A percentile compares a stretch with the other conserved stretches of the same genome.
phyloP scores from a whole-genome alignment of 805 yeast genomes.

The Kurtzmaniella cleridarum region DNA sequence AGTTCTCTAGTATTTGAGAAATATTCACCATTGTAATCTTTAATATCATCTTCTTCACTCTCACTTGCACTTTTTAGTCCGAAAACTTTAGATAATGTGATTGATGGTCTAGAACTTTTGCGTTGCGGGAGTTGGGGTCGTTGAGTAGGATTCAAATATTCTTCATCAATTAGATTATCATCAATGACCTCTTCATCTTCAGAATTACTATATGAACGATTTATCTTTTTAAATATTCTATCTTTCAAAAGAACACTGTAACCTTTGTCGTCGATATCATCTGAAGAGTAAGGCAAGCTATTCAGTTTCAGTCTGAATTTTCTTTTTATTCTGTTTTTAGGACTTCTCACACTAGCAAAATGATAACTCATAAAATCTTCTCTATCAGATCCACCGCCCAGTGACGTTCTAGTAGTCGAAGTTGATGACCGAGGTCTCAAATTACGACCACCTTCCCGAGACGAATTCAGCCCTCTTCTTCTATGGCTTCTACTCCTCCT shows the following conservation, averaged over 20 bases:
- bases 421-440: not conserved
- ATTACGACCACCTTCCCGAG: too few relatives aligned
- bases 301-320: not conserved
- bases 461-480: too few relatives aligned
- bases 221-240: conserved; percentile 1
- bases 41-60: not conserved
- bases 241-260: not conserved
- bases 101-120: not conserved
- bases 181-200: not conserved
- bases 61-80: not conserved
- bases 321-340: not conserved
- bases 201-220: conserved; percentile 1
- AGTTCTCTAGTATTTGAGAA: not conserved
- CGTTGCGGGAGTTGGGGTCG: not conserved
- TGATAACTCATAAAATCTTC: not conserved
- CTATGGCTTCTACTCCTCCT: not conserved
- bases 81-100: not conserved
- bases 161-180: not conserved
- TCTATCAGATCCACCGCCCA: conserved; percentile 1
- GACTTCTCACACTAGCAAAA: not conserved
- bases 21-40: not conserved
- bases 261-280: not conserved
- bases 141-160: not conserved
- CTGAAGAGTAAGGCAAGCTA: not conserved
- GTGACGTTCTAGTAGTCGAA: not conserved